Percentiles rank a stretch among this genome's conserved stretches.
Evolutionary conservation across 257 asterid species (phyloP).

Genomic region (Scutellaria minor): DNA sequence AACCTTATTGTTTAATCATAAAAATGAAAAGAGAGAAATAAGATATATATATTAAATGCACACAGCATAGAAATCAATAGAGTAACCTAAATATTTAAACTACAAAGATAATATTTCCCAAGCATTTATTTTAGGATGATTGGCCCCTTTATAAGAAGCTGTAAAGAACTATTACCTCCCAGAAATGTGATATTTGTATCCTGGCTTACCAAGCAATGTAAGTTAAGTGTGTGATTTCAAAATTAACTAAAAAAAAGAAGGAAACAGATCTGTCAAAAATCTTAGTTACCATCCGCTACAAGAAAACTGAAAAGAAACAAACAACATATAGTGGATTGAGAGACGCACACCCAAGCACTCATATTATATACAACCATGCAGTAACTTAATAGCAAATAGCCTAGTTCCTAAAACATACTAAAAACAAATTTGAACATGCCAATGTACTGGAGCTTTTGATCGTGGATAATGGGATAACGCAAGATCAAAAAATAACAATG

Average conservation of each 20-base stretch:
- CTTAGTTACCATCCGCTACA: background rate
- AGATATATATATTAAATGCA: background rate
- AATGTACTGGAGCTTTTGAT: background rate
- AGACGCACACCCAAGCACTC: background rate
- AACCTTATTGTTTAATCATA: background rate
- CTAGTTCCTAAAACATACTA: background rate
- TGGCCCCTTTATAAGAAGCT: background rate
- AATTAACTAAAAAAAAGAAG: no score
- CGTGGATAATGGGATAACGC: background rate
- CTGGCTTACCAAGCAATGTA: background rate
- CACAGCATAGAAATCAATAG: background rate
- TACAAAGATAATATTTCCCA: background rate
- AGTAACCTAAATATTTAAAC: background rate
- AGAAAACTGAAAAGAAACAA: background rate
- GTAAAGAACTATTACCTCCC: background rate
- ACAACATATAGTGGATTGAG: background rate
- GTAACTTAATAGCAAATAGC: no score
- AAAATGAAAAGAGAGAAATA: background rate
- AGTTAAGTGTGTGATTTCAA: no score
- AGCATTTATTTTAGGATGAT: background rate
- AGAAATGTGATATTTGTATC: background rate
- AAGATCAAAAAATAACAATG: constrained; percentile 1
- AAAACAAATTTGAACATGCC: constrained; percentile 1
- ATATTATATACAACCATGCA: background rate
- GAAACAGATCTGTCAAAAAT: background rate